These are phyloP conservation scores for Tetrapisispora taiwanensis DNA, from an alignment of 805 yeast species.

Conservation along the genomic window DNA sequence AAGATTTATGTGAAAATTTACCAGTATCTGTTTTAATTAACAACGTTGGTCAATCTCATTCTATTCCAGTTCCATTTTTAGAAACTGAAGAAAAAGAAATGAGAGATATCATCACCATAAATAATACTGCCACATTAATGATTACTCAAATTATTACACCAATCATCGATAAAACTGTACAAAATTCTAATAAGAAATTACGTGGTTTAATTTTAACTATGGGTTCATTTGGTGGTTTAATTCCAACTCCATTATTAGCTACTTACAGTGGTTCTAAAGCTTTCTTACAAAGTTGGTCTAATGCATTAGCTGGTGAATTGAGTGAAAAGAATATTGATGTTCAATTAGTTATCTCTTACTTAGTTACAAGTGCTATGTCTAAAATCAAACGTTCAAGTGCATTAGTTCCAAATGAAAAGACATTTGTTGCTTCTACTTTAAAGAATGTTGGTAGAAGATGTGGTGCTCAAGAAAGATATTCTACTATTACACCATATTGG, in stretches of 20 bases:
- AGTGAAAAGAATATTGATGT: slow-evolving; percentile 64
- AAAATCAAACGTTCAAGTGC: slow-evolving; percentile 71
- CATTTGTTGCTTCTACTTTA: slow-evolving; percentile 67
- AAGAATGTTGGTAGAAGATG: slow-evolving; percentile 66
- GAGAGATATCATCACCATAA: slow-evolving; percentile 71
- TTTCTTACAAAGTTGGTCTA: slow-evolving; percentile 87
- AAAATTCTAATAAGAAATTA: slow-evolving; percentile 26
- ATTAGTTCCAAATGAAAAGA: slow-evolving; percentile 71
- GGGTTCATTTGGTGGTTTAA: slow-evolving; percentile 95
- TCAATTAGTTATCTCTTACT: slow-evolving; percentile 72
- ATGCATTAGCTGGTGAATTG: slow-evolving; percentile 81
- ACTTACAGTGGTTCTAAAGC: slow-evolving; percentile 95
- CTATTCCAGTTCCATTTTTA: slow-evolving; percentile 86
- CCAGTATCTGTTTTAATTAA: slow-evolving; percentile 72
- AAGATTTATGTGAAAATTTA: slow-evolving; percentile 36
- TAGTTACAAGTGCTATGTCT: slow-evolving; percentile 93
- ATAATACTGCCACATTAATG: slow-evolving; percentile 72
- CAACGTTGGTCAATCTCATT: slow-evolving; percentile 91
- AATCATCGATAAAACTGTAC: slow-evolving; percentile 45
- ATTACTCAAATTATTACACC: slow-evolving; percentile 78
- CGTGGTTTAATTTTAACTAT: slow-evolving; percentile 78
- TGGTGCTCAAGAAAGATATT: slow-evolving; percentile 88
- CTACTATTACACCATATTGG: slow-evolving; percentile 86
- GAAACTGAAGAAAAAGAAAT: slow-evolving; percentile 72
- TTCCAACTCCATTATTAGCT: slow-evolving; percentile 87